Evolutionary conservation across 2,329 filamentous ascomycete genomes (phyloP).

Genomic region (Microsporum audouinii): DNA sequence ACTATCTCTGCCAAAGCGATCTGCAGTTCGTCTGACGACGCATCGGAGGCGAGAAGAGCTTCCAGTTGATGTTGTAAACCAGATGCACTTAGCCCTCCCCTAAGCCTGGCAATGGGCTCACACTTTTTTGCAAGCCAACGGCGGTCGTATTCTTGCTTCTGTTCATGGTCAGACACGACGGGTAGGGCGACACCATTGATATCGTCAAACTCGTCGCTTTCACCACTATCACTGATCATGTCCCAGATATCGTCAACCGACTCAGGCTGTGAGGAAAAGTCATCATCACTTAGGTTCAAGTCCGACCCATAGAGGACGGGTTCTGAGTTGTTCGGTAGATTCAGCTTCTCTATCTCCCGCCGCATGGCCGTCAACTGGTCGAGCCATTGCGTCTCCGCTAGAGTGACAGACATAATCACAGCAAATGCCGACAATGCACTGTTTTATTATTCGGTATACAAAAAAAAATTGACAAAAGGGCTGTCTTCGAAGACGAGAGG

Average conservation of each 20-base stretch:
- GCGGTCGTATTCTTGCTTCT: slow-evolving; percentile 39
- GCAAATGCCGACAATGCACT: no score
- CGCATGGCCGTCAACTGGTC: slow-evolving; percentile 78
- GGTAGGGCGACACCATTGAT: slow-evolving; percentile 32
- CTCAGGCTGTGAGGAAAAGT: slow-evolving; percentile 45
- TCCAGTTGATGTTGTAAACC: slow-evolving; percentile 69
- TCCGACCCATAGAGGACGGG: slow-evolving; percentile 42
- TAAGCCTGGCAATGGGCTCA: slow-evolving; percentile 50
- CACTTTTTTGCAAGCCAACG: slow-evolving; percentile 66
- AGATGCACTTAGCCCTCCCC: slow-evolving; percentile 54
- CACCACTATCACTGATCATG: slow-evolving; percentile 64
- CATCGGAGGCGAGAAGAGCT: slow-evolving; percentile 59
- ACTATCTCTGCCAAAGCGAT: slow-evolving; percentile 79
- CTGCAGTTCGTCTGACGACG: slow-evolving; percentile 75
- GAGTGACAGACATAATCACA: neutral
- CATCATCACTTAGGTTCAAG: slow-evolving; percentile 55
- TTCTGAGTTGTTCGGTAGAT: slow-evolving; percentile 41
- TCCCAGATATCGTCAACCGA: slow-evolving; percentile 79
- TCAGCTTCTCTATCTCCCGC: slow-evolving; percentile 64
- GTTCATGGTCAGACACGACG: neutral
- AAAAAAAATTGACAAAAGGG: no score
- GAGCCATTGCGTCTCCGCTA: slow-evolving; percentile 59
- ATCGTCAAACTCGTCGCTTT: slow-evolving; percentile 54
- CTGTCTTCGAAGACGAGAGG: no score
- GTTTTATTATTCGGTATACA: no score